Base-by-base conservation (phyloP, 73 alveolate species). In the Halteria grandinella region DNA sequence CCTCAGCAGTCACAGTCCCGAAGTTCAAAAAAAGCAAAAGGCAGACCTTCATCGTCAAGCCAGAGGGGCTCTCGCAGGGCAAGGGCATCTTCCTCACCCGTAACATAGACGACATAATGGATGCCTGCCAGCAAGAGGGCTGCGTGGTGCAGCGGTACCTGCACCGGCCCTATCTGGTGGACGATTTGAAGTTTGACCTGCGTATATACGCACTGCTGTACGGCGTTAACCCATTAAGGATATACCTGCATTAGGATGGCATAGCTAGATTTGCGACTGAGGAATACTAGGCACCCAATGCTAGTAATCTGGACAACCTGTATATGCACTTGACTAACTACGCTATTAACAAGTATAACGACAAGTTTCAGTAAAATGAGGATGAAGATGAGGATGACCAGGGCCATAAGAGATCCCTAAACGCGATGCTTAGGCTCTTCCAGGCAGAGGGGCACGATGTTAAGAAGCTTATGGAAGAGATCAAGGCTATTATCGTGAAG, bases 261-360 rank as follows among this genome's bases (percentile, higher is more conserved):
- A 45, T 91, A 45, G 97, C 91, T 4, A 75, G 97, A 50, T 91
- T 91, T 64, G 97, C 97, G 0, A 91, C 97, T 0, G 97, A 85
- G 66, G 79, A 83, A 47, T 93, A 93, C 73, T 49, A 70, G 51
- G 60, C 84, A 25, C 93, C 86, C 17, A 17, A 11, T 20, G 33
- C 50, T 18, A 45, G 72, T 14, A 72, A 72, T 50, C 32, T 73
- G 2, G 85, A 43, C 53, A 79, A 92, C 66, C 64, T 78, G 45
- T 47, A 55, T 60, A 88, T 89, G 83, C 98, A 92, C 69, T 66
- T 91, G 57, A 91, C 97, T 5, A 91, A 91, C 87, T 91, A 88
- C 76, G 79, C 97, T 2, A 88, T 91, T 12, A 88, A 88, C 63
- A 91, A 91, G 71, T 69, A 63, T 18, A 85, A 90, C 59, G 44